Conservation (phyloP, 352 stramenopile genomes). For the Plasmopara muralis region DNA sequence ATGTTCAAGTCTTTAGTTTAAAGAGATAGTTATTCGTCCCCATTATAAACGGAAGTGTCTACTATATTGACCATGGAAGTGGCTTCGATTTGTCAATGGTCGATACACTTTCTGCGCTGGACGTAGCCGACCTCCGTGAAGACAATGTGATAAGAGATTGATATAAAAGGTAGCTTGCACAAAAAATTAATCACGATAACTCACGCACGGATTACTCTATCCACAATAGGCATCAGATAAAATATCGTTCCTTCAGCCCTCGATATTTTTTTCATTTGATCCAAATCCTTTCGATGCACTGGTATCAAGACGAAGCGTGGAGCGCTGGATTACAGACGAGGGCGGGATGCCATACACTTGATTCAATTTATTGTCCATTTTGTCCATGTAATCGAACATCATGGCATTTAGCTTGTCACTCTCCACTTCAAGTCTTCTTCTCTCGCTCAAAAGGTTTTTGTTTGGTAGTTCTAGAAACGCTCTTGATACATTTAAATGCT, state of each 20-base stretch:
- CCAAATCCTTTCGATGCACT: not conserved
- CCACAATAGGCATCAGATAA: too few relatives aligned
- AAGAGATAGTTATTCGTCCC: too few relatives aligned
- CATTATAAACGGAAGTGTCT: too few relatives aligned
- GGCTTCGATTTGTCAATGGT: not conserved
- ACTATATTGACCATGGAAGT: too few relatives aligned
- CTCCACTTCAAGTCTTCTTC: constrained; percentile 29
- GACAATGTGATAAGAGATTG: not conserved
- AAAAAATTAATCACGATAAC: not conserved
- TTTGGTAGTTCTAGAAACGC: constrained; percentile 3
- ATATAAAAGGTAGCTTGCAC: not conserved
- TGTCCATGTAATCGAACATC: constrained; percentile 77
- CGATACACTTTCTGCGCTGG: too few relatives aligned
- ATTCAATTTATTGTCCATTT: constrained; percentile 71
- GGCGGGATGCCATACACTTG: constrained; percentile 73
- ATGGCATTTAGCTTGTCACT: constrained; percentile 67
- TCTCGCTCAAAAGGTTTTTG: too few relatives aligned
- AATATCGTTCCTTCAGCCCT: too few relatives aligned
- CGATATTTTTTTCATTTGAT: too few relatives aligned
- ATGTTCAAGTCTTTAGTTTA: too few relatives aligned
- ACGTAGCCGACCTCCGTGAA: too few relatives aligned
- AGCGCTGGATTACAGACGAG: constrained; percentile 28
- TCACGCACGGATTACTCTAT: not conserved
- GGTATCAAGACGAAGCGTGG: not conserved
- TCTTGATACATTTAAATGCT: constrained; percentile 28